Conservation (phyloP, 106 monocot species). For the Dioscorea dumetorum region DNA sequence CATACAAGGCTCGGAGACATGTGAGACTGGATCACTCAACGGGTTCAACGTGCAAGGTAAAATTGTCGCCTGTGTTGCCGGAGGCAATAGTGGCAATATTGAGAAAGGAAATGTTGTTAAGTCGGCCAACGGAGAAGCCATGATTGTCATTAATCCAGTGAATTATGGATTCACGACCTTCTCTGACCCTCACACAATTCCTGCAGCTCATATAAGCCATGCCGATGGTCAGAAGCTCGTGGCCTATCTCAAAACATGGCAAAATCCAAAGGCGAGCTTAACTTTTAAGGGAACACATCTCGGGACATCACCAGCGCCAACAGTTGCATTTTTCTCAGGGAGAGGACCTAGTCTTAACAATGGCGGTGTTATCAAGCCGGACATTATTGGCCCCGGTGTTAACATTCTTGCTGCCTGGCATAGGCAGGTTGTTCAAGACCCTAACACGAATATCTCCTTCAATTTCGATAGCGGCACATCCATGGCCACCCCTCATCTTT, state of each 20-base stretch:
- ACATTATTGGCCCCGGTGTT: constrained; percentile 2
- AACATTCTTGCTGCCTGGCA: constrained; percentile 7
- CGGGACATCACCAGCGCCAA: neutral
- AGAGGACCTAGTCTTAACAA: neutral
- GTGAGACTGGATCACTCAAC: neutral
- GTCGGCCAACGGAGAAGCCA: neutral
- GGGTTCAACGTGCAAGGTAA: neutral
- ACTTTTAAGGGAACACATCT: neutral
- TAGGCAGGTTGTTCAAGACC: neutral
- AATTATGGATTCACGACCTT: neutral
- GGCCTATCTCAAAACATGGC: neutral
- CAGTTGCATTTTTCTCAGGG: neutral
- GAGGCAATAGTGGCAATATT: neutral
- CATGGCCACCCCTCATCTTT: constrained; percentile 2
- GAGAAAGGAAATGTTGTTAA: neutral
- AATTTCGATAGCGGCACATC: constrained; percentile 17
- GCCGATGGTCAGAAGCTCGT: neutral
- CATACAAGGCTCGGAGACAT: neutral
- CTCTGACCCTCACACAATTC: neutral
- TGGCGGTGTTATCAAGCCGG: neutral
- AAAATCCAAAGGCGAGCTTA: neutral
- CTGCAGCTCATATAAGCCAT: neutral
- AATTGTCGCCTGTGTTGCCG: neutral
- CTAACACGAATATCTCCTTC: constrained; percentile 1
- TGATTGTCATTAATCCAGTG: neutral